Conservation (phyloP, 2,329 filamentous ascomycete species). For the Trichoderma sp. region DNA sequence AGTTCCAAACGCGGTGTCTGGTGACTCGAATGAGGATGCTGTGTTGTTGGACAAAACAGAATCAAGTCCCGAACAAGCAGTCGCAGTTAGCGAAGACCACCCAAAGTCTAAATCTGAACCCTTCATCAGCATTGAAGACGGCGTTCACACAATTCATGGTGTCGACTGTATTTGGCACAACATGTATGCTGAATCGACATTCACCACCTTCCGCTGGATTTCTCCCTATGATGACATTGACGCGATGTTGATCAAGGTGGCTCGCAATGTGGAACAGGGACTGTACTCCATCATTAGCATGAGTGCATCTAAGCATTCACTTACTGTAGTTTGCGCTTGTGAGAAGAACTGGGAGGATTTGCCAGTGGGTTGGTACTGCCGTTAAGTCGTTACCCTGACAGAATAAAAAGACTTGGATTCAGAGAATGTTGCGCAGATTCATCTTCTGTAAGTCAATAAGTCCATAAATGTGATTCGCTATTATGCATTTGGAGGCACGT, state of each 20-base stretch:
- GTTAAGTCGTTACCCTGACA: not conserved
- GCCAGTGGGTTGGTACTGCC: constrained; percentile 10
- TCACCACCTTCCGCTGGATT: constrained; percentile 10
- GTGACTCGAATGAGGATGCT: not conserved
- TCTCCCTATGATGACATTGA: not conserved
- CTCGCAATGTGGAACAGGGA: constrained; percentile 15
- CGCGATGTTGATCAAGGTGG: constrained; percentile 1
- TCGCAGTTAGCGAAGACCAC: not conserved
- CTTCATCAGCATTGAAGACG: not conserved
- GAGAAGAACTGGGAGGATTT: constrained; percentile 17
- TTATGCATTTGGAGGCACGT: not conserved
- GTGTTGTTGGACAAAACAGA: not conserved
- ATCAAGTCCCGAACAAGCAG: not conserved
- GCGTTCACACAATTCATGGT: constrained; percentile 3
- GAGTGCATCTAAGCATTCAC: constrained; percentile 16
- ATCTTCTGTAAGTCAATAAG: not conserved
- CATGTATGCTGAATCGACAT: constrained; percentile 13
- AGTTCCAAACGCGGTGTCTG: not conserved
- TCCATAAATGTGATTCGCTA: not conserved
- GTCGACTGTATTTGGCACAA: constrained; percentile 21
- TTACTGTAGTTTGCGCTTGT: constrained; percentile 5
- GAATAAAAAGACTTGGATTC: not conserved
- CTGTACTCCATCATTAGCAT: constrained; percentile 19
- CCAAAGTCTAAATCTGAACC: not conserved
- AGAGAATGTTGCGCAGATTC: not conserved